Evolutionary conservation across 2,329 filamentous ascomycete species (phyloP).

Genomic region (Fusarium abutilonis): DNA sequence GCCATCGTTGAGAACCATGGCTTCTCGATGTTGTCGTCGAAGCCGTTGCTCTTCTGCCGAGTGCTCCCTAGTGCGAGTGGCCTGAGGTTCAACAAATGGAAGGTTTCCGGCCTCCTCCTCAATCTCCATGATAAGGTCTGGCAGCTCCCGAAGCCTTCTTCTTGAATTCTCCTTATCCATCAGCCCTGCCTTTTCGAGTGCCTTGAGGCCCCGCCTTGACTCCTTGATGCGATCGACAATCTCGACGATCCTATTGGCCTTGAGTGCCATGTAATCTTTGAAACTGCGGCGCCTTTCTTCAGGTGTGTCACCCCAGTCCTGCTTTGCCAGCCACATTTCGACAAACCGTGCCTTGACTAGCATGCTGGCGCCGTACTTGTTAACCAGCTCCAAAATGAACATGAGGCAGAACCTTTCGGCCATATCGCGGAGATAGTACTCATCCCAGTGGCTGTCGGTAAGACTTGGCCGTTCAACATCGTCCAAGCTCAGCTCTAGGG

Average conservation of each 20-base stretch:
- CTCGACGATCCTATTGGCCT: slow-evolving; percentile 63
- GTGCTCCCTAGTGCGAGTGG: slow-evolving; percentile 58
- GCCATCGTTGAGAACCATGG: slow-evolving; percentile 91
- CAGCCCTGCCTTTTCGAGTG: slow-evolving; percentile 61
- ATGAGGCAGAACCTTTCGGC: slow-evolving; percentile 69
- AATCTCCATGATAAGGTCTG: slow-evolving; percentile 50
- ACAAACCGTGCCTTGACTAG: slow-evolving; percentile 73
- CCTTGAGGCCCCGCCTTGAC: slow-evolving; percentile 61
- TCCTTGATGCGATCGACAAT: slow-evolving; percentile 61
- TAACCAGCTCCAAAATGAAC: slow-evolving; percentile 67
- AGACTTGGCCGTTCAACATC: slow-evolving; percentile 63
- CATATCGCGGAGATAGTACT: slow-evolving; percentile 70
- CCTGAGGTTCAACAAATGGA: slow-evolving; percentile 42
- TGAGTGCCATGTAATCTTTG: slow-evolving; percentile 58
- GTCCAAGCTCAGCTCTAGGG: slow-evolving; percentile 64
- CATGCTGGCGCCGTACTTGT: slow-evolving; percentile 64
- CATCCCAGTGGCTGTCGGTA: slow-evolving; percentile 67
- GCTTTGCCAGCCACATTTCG: slow-evolving; percentile 77
- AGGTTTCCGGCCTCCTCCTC: slow-evolving; percentile 44
- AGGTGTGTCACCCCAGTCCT: slow-evolving; percentile 70
- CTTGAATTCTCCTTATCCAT: slow-evolving; percentile 51
- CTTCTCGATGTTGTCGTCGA: slow-evolving; percentile 80
- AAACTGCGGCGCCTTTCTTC: slow-evolving; percentile 66
- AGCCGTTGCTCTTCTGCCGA: slow-evolving; percentile 75
- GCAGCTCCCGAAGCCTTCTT: slow-evolving; percentile 45